Evolutionary conservation across 108 stramenopile species (phyloP).

Genomic region (Nannochloropsis oceanica): DNA sequence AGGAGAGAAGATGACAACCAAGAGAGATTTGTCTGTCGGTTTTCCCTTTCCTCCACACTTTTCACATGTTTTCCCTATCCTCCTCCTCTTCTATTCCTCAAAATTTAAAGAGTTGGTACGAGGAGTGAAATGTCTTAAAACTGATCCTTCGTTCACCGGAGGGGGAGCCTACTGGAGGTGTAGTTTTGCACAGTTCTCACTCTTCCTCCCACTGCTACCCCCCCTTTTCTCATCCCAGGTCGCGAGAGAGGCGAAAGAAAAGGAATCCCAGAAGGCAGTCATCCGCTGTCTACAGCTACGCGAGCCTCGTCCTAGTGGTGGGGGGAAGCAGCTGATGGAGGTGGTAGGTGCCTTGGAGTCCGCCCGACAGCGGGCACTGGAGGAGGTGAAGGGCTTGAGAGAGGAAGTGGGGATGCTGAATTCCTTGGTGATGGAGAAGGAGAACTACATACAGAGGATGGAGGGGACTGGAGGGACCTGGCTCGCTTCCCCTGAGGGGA

Average conservation of each 20-base stretch:
- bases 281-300: slow-evolving; percentile 2
- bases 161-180: too few species aligned
- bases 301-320: not conserved
- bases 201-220: too few species aligned
- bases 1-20: too few species aligned
- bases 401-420: not conserved
- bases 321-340: not conserved
- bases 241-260: slow-evolving; percentile 3
- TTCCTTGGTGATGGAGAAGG: not conserved
- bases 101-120: too few species aligned
- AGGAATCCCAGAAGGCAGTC: slow-evolving; percentile 4
- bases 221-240: not conserved
- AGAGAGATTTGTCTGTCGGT: not conserved
- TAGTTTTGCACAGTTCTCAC: too few species aligned
- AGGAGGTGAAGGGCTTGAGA: not conserved
- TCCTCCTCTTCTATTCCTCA: not conserved
- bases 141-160: too few species aligned
- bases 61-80: not conserved
- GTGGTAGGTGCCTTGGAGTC: not conserved
- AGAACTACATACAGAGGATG: not conserved
- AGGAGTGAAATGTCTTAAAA: too few species aligned
- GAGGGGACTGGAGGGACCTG: not conserved
- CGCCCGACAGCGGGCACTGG: not conserved
- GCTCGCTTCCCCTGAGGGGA: not conserved
- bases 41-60: not conserved